Conservation (phyloP, 2,329 filamentous ascomycete species). For the Septoria linicola region DNA sequence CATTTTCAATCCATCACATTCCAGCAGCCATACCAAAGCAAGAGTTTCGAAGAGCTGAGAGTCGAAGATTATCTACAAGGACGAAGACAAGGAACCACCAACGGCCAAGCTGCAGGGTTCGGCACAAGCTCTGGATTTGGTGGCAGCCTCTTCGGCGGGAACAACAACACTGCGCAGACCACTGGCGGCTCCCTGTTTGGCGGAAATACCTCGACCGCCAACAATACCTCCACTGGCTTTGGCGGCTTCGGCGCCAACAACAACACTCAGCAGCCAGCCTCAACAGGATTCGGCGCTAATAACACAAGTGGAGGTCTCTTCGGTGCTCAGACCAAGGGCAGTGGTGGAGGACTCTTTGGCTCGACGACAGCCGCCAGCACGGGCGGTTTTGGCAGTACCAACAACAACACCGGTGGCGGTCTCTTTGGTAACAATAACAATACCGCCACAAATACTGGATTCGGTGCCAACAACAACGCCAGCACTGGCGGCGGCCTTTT, state of each 20-base stretch:
- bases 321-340: constrained; percentile 34
- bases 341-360: constrained; percentile 29
- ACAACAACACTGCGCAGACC: constrained; percentile 33
- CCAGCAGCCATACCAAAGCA: constrained; percentile 79
- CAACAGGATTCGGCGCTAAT: constrained; percentile 38
- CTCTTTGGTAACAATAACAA: constrained; percentile 27
- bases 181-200: constrained; percentile 42
- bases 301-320: constrained; percentile 36
- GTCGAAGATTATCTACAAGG: constrained; percentile 86
- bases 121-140: constrained; percentile 61
- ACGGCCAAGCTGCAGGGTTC: constrained; percentile 78
- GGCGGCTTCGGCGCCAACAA: constrained; percentile 47
- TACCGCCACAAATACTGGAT: constrained; percentile 14
- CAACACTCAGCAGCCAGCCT: constrained; percentile 33
- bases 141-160: constrained; percentile 41
- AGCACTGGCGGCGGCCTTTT: constrained; percentile 23
- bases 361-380: constrained; percentile 17
- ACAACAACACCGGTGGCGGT: constrained; percentile 20
- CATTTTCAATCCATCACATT: constrained; percentile 79
- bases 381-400: constrained; percentile 27
- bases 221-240: constrained; percentile 38
- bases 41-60: constrained; percentile 69
- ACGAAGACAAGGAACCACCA: constrained; percentile 76
- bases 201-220: constrained; percentile 27
- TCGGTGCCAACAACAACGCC: constrained; percentile 15